Base-by-base conservation (phyloP, 2,329 filamentous ascomycete genomes). In the Tolypocladium pustulatum region DNA sequence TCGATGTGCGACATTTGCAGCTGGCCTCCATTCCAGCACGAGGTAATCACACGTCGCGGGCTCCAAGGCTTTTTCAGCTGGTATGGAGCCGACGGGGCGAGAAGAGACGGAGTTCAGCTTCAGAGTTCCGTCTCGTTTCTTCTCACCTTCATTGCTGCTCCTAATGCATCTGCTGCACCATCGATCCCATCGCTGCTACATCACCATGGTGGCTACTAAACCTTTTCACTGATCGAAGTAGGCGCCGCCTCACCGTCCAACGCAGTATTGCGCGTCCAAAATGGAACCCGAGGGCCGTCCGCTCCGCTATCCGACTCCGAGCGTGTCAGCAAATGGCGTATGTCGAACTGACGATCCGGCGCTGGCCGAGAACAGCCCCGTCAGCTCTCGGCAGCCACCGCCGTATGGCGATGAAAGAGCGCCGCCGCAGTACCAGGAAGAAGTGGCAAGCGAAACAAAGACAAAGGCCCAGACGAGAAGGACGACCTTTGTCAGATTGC, bases 381-480 rank as follows among this genome's bases (percentile, higher is more conserved):
- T 55, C 20, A 64, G 58, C n/a, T 58, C 58, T 12, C 58, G 59
- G 46, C 60, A 64, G 51, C 62, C 63, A 8, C 61, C 64, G 7
- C 61, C 62, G 15, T 64, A 65, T 49, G 62, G 58, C 46, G 62
- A 62, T 32, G 64, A 66, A 32, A 32, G 60, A 43, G 63, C 57
- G 53, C 62, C 62, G 49, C 60, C 62, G 10, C 55, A 55, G 46
- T 65, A 64, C 51, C 56, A 60, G 15, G 61, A 62, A 54, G 58
- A 61, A 10, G 41, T 51, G 8, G 53, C 55, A 6, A 20, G 54
- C 32, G 46, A 56, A 3, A 58, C 59, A 27, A 63, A 62, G 38
- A 54, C 58, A 3, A 60, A 56, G 32, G 58, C 60, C 25, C 60
- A 61, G 40, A 40, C 56, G n/a, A 61, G 58, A 25, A 65, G 60